A percentile compares a stretch with the other conserved stretches of the same genome.
Evolutionary conservation across 75 land plant genomes (phyloP).

Genomic region (Sequoiadendron giganteum): DNA sequence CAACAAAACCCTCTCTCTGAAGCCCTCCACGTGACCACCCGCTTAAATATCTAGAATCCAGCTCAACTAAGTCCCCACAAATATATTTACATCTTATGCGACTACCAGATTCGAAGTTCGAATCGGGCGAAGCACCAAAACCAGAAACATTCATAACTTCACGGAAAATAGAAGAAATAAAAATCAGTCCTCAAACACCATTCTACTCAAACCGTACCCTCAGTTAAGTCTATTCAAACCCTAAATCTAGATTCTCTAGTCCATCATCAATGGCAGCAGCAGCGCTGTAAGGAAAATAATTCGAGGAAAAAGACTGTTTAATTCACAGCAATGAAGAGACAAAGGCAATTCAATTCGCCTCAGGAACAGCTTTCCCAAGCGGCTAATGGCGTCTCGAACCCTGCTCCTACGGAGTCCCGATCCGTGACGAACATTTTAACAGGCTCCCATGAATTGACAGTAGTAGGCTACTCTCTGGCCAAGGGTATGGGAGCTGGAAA

Average conservation of each 20-base stretch:
- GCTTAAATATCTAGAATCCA: no score
- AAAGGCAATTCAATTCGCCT: neutral
- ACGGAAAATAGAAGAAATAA: neutral
- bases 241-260: neutral
- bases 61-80: no score
- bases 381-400: neutral
- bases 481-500: constrained; percentile 7
- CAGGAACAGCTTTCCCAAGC: neutral
- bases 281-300: no score
- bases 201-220: neutral
- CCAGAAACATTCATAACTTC: neutral
- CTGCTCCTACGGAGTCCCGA: constrained; percentile 5
- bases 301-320: neutral
- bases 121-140: neutral
- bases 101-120: neutral
- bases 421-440: constrained; percentile 9
- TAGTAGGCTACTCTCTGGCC: constrained; percentile 1
- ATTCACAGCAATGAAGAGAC: neutral
- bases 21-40: neutral
- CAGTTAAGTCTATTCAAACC: neutral
- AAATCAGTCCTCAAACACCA: neutral
- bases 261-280: neutral
- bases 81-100: neutral
- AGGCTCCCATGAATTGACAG: neutral
- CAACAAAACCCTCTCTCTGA: no score